Base-by-base conservation (phyloP, 805 yeast species). In the Sungouiozyma ichnusensis region DNA sequence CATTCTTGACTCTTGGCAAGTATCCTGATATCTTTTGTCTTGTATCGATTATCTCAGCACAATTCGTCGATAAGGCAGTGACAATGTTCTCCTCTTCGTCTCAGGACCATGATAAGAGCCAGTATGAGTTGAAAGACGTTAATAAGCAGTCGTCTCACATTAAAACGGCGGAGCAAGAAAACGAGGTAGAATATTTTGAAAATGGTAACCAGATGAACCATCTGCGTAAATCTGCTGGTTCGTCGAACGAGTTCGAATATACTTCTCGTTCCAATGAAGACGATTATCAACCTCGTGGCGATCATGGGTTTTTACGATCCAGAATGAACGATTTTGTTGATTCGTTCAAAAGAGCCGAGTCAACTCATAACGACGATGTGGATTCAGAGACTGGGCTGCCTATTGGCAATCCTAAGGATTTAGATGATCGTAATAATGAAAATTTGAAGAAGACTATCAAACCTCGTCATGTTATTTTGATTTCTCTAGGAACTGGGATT, bases 401-500 rank as follows among this genome's bases (percentile, higher is more conserved):
- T 3, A 33, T 36, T 38, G 24, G 40, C 4, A 33, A 39, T n/a
- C 36, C 40, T 7, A 35, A 35, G 16, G 20, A n/a, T 4, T 29
- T 31, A 11, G 36, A 37, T n/a, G 48, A 42, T 18, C 45, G 42
- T 15, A 34, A 37, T 1, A 44, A 40, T 11, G 48, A 59, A 61
- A 68, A 60, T 38, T 47, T 64, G 44, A 59, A 62, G 37, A 64
- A 65, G 44, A 55, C 63, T 39, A 37, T 55, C 49, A 53, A 57
- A 34, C 53, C 63, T 20, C 57, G 74, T 37, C 87, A 81, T 49
- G 74, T 80, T 46, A 72, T 77, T 46, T 76, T 83, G 77, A 81
- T 85, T 53, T 86, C 94, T 33, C 69, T 85, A 42, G 92, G 92
- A 44, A 87, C 92, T 42, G 81, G 90, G 40, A 80, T 85, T 45